These are phyloP conservation scores for Gossypium schwendimanii DNA, from an alignment of 441 rosid genomes.

Conservation along the genomic window DNA sequence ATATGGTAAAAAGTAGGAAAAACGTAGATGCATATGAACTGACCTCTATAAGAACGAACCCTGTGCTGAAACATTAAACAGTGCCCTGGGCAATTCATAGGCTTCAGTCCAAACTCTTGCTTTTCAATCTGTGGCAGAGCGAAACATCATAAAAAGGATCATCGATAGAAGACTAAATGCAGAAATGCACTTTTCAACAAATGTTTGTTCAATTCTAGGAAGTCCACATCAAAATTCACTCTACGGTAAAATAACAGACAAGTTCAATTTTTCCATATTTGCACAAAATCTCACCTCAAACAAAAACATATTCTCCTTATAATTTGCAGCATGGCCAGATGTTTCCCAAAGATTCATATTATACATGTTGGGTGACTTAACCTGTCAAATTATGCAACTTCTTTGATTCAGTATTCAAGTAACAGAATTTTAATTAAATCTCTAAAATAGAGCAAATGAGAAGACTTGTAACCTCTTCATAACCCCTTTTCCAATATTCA, in stretches of 20 bases:
- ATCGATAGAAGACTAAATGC: background rate
- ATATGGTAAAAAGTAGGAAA: background rate
- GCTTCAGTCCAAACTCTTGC: conserved; percentile 93
- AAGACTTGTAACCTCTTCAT: conserved; percentile 63
- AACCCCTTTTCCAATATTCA: conserved; percentile 81
- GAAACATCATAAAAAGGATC: conserved; percentile 2
- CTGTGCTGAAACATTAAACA: conserved; percentile 91
- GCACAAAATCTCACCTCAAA: conserved; percentile 55
- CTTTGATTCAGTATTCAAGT: background rate
- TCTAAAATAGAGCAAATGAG: background rate
- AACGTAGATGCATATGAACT: conserved; percentile 4
- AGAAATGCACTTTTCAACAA: background rate
- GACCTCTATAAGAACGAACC: conserved; percentile 92
- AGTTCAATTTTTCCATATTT: background rate
- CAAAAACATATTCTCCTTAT: conserved; percentile 93
- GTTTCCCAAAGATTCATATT: conserved; percentile 98
- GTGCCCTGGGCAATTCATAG: conserved; percentile 99
- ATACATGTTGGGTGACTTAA: conserved; percentile 81
- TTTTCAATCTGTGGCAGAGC: conserved; percentile 64
- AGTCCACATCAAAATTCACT: background rate
- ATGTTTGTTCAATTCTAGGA: background rate
- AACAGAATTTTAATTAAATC: background rate
- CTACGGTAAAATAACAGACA: background rate
- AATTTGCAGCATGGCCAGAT: conserved; percentile 96
- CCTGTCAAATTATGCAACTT: conserved; percentile 44